Evolutionary conservation across 306 rosid species (phyloP).

Genomic region (Spatholobus suberectus): DNA sequence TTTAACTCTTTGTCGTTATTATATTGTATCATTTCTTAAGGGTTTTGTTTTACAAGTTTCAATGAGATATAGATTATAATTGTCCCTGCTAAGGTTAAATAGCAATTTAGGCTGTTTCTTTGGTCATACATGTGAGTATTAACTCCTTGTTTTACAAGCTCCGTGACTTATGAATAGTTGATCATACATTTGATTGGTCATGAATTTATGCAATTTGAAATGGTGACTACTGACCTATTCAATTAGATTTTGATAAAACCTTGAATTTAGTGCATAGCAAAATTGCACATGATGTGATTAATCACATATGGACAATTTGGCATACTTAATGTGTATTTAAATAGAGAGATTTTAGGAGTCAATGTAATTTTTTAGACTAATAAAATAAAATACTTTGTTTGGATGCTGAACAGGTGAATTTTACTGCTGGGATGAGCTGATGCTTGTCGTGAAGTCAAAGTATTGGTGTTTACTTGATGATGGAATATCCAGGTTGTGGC

Average conservation of each 20-base stretch:
- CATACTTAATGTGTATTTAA: neutral
- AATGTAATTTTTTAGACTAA: neutral
- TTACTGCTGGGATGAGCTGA: too few species aligned
- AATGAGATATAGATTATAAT: neutral
- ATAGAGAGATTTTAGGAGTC: neutral
- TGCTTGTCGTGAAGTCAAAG: too few species aligned
- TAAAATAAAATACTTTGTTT: neutral
- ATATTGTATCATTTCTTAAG: neutral
- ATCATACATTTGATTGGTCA: slow-evolving; percentile 20
- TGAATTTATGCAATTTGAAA: slow-evolving; percentile 21
- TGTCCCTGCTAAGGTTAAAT: slow-evolving; percentile 8
- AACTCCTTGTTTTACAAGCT: too few species aligned
- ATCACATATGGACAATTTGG: neutral
- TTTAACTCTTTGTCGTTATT: slow-evolving; percentile 19
- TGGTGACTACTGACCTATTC: neutral
- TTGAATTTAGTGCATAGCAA: slow-evolving; percentile 12
- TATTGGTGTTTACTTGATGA: too few species aligned
- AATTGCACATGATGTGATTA: neutral
- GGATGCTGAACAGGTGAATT: neutral
- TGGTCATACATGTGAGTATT: too few species aligned
- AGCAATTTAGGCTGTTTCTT: too few species aligned
- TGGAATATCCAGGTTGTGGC: too few species aligned
- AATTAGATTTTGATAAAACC: slow-evolving; percentile 13
- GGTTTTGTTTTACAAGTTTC: neutral
- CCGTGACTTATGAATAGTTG: neutral